Conservation (phyloP, 306 rosid genomes). For the Chamaecrista fasciculata region DNA sequence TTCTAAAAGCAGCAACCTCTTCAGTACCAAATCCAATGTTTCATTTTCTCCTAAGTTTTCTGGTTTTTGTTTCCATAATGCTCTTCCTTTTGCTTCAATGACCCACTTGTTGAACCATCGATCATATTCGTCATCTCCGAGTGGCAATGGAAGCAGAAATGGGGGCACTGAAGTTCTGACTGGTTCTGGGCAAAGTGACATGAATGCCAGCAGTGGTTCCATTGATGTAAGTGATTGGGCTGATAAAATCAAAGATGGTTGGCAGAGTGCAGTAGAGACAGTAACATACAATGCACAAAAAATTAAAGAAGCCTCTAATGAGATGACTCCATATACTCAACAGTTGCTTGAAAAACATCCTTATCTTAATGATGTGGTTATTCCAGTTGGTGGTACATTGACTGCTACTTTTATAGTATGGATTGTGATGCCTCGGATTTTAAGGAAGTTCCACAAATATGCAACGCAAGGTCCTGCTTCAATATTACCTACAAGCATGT, state of each 20-base stretch:
- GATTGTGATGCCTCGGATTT: constrained; percentile 81
- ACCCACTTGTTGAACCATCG: constrained; percentile 35
- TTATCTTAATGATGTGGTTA: constrained; percentile 52
- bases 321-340: constrained; percentile 60
- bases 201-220: constrained; percentile 36
- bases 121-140: constrained; percentile 40
- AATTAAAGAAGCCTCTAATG: too few species aligned
- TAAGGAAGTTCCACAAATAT: constrained; percentile 75
- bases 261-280: constrained; percentile 61
- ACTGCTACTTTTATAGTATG: constrained; percentile 74
- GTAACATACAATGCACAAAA: constrained; percentile 53
- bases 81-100: constrained; percentile 35
- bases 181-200: constrained; percentile 48
- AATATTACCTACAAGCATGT: constrained; percentile 41
- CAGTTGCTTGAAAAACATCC: constrained; percentile 70
- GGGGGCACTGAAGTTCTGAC: constrained; percentile 44
- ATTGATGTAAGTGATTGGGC: constrained; percentile 48
- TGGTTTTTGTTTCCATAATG: constrained; percentile 19
- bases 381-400: too few species aligned
- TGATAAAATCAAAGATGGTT: constrained; percentile 53
- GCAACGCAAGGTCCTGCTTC: constrained; percentile 54
- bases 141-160: constrained; percentile 44
- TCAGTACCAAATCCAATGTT: constrained; percentile 28
- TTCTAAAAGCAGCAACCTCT: constrained; percentile 21
- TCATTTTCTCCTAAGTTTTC: constrained; percentile 34